These are phyloP conservation scores for Geosiphon pyriformis DNA, from an alignment of 192 early-diverging fungal genomes.

Conservation along the genomic window DNA sequence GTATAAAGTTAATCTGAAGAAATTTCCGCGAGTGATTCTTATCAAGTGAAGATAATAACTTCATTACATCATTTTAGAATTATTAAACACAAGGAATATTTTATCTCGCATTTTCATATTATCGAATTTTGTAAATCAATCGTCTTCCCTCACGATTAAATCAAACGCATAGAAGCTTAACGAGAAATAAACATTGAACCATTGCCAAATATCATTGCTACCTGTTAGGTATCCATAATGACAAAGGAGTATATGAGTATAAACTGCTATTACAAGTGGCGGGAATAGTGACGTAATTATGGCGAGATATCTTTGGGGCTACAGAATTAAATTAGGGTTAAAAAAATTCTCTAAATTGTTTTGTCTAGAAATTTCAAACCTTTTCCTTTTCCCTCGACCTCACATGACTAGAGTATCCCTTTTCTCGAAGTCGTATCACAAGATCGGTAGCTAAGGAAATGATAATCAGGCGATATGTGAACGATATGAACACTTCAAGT, in stretches of 20 bases:
- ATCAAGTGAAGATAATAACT: no score
- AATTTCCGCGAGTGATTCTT: no score
- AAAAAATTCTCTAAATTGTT: background rate
- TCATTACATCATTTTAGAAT: no score
- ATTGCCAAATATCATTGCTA: conserved; percentile 12
- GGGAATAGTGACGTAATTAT: conserved; percentile 11
- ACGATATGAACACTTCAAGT: background rate
- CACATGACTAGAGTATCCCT: background rate
- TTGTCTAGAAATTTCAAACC: background rate
- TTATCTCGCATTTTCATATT: no score
- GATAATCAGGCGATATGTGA: background rate
- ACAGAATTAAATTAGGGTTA: background rate
- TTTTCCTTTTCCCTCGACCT: background rate
- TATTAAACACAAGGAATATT: no score
- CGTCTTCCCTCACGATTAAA: background rate
- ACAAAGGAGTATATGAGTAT: conserved; percentile 28
- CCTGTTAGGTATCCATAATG: conserved; percentile 23
- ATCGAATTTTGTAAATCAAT: no score
- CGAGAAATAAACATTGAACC: conserved; percentile 17
- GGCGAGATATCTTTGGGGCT: background rate
- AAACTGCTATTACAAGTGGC: conserved; percentile 21
- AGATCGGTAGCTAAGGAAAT: background rate
- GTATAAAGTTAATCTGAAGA: no score
- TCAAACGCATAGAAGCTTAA: background rate
- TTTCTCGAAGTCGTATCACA: no score